These are phyloP conservation scores for Ceratobasidium sp. DNA, from an alignment of 1,284 basidiomycete genomes.

Conservation along the genomic window DNA sequence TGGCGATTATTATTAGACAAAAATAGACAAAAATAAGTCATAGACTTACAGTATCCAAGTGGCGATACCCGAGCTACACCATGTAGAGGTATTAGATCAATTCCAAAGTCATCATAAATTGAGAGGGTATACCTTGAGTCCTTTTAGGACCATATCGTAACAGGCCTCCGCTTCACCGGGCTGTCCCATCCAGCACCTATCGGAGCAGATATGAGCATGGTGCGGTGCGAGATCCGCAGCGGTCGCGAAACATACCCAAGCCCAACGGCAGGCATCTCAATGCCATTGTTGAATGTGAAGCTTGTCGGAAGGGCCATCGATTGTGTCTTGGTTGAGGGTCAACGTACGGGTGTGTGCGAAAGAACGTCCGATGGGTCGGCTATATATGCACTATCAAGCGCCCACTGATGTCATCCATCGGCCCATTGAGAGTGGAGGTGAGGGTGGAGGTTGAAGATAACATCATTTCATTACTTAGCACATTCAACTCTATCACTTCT, in stretches of 20 bases:
- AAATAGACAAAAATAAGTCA: too few species aligned
- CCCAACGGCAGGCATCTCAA: conserved; percentile 14
- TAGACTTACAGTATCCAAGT: conserved; percentile 44
- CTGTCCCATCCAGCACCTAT: conserved; percentile 52
- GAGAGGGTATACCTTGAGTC: conserved; percentile 26
- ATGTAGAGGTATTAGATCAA: background rate
- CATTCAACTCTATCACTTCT: background rate
- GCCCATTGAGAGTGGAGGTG: background rate
- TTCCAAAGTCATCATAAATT: background rate
- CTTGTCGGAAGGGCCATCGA: conserved; percentile 6
- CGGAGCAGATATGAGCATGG: background rate
- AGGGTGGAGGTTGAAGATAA: background rate
- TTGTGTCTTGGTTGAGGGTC: too few species aligned
- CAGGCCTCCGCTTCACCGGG: conserved; percentile 49
- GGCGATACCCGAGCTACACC: conserved; percentile 49
- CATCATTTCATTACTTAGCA: background rate
- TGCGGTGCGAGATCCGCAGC: background rate
- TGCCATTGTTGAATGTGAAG: conserved; percentile 37
- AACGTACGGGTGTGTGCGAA: too few species aligned
- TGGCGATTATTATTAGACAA: too few species aligned
- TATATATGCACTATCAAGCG: too few species aligned
- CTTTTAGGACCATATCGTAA: conserved; percentile 50
- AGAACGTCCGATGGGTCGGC: too few species aligned
- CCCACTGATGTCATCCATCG: background rate
- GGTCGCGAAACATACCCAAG: conserved; percentile 18